Evolutionary conservation across 768 basidiomycete species (phyloP).

Genomic region (Termitomyces titanicus): DNA sequence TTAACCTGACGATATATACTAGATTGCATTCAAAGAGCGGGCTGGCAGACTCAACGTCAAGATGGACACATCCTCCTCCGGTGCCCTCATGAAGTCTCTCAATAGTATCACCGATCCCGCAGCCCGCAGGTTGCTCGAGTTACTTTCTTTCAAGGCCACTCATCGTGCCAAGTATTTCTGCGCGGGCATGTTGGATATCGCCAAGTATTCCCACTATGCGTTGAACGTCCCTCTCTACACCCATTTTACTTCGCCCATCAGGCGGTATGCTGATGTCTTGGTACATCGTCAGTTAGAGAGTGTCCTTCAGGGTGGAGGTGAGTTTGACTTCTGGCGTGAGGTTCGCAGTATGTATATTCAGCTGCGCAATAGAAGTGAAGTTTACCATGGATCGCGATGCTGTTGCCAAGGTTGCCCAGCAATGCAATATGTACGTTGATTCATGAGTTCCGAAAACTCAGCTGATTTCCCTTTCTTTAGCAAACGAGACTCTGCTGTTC

Average conservation of each 20-base stretch:
- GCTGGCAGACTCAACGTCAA: conserved; percentile 80
- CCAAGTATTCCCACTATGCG: conserved; percentile 93
- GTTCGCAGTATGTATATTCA: conserved; percentile 7
- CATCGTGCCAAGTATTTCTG: conserved; percentile 98
- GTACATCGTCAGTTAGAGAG: conserved; percentile 97
- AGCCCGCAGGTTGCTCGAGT: conserved; percentile 73
- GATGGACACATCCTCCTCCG: conserved; percentile 77
- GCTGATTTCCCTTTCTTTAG: conserved; percentile 22
- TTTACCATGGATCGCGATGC: conserved; percentile 98
- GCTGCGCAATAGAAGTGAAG: conserved; percentile 69
- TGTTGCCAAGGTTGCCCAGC: conserved; percentile 96
- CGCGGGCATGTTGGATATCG: conserved; percentile 97
- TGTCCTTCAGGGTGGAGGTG: conserved; percentile 68
- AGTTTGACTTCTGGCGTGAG: conserved; percentile 15
- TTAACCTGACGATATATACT: conserved; percentile 11
- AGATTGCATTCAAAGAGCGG: conserved; percentile 78
- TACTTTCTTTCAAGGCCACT: conserved; percentile 88
- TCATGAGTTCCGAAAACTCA: not conserved
- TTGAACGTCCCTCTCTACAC: conserved; percentile 90
- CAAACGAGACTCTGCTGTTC: conserved; percentile 85
- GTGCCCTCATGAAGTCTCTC: conserved; percentile 82
- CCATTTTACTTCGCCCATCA: conserved; percentile 90
- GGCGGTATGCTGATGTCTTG: conserved; percentile 89
- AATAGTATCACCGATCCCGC: conserved; percentile 68
- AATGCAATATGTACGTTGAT: conserved; percentile 85